Conservation (phyloP, 2,329 filamentous ascomycete genomes). For the Cytospora schulzeri region DNA sequence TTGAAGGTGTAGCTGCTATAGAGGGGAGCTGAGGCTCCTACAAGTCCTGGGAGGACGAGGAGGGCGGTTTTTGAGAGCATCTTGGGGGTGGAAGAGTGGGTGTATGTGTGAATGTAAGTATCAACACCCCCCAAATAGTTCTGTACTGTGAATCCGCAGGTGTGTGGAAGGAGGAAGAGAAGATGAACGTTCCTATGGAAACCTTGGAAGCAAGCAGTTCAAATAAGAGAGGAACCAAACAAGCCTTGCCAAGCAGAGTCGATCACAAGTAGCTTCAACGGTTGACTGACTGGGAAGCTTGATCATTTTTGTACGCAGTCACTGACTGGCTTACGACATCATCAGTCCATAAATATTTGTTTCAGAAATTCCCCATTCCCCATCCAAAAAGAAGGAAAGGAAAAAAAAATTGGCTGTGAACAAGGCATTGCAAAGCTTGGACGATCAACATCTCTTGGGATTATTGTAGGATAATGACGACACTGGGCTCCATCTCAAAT, state of each 20-base stretch:
- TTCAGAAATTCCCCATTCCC: too few species aligned
- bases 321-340: background rate
- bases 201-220: too few species aligned
- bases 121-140: too few species aligned
- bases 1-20: conserved; percentile 55
- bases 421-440: background rate
- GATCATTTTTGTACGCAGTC: background rate
- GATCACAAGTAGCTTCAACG: too few species aligned
- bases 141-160: too few species aligned
- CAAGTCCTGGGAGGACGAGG: background rate
- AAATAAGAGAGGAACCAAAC: too few species aligned
- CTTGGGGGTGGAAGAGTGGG: background rate
- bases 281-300: background rate
- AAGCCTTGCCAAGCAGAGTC: background rate
- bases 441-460: background rate
- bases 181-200: too few species aligned
- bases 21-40: conserved; percentile 31
- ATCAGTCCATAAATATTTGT: background rate
- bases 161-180: background rate
- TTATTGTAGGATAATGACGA: background rate
- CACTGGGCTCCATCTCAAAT: background rate
- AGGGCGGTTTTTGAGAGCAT: background rate
- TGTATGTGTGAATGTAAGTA: too few species aligned
- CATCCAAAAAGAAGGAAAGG: background rate
- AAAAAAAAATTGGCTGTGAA: background rate